Percentiles rank a stretch among this genome's conserved stretches.
Evolutionary conservation across 305 asterid species (phyloP).

Genomic region (Solanum aculeatissimum): DNA sequence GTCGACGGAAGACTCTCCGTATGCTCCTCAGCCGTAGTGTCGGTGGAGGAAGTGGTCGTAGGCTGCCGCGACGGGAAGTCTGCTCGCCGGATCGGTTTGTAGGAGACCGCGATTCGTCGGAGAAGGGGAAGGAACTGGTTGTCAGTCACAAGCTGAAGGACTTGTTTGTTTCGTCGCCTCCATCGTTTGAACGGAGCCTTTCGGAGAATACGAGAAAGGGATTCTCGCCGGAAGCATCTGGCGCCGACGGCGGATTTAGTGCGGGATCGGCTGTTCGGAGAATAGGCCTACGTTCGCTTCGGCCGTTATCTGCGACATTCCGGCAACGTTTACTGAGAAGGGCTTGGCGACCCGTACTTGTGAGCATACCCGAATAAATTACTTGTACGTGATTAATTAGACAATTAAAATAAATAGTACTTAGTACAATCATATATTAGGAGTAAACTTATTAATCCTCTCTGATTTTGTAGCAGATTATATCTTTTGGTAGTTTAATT

Average conservation of each 20-base stretch:
- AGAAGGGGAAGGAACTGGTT: conserved; percentile 32
- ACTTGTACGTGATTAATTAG: background rate
- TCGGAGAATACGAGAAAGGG: conserved; percentile 33
- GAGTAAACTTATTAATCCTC: background rate
- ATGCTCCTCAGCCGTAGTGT: conserved; percentile 65
- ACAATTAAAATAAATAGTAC: background rate
- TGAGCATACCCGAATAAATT: conserved; percentile 58
- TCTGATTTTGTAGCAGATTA: background rate
- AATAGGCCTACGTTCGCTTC: conserved; percentile 24
- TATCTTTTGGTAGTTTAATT: background rate
- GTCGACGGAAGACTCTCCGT: conserved; percentile 81
- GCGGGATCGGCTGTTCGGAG: conserved; percentile 15
- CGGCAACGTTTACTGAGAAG: conserved; percentile 73
- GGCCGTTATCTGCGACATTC: conserved; percentile 68
- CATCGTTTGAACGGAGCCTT: conserved; percentile 34
- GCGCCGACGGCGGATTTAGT: conserved; percentile 6
- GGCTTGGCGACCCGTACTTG: conserved; percentile 87
- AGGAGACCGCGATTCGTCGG: conserved; percentile 21
- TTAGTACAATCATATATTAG: background rate
- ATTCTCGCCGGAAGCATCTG: conserved; percentile 19
- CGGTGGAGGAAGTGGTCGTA: conserved; percentile 20
- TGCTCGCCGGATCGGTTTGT: conserved; percentile 28
- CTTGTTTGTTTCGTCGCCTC: conserved; percentile 74
- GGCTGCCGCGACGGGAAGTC: conserved; percentile 22
- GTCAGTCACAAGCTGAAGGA: conserved; percentile 71